Conservation (phyloP, 2,329 filamentous ascomycete species). For the Aaosphaeria pasadenensis region DNA sequence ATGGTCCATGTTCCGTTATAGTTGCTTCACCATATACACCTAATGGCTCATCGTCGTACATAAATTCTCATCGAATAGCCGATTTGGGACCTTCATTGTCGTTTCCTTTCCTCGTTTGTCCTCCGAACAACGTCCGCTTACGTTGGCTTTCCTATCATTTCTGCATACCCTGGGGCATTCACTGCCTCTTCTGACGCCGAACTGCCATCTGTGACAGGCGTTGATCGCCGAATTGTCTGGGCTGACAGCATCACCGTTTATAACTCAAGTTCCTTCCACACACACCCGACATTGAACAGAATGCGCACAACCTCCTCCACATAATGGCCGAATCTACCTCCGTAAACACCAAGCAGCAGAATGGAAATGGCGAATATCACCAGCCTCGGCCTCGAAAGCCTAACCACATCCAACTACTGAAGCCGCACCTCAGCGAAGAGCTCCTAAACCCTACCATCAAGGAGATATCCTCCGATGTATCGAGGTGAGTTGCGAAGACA, state of each 20-base stretch:
- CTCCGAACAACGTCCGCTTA: neutral
- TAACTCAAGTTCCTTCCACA: neutral
- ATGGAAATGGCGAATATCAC: constrained; percentile 24
- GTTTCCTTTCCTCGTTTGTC: neutral
- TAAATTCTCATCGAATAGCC: neutral
- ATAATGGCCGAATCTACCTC: constrained; percentile 34
- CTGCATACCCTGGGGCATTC: neutral
- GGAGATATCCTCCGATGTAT: constrained; percentile 27
- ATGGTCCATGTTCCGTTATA: too few species aligned
- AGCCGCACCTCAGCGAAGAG: constrained; percentile 33
- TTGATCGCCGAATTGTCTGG: constrained; percentile 10
- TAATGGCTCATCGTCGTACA: neutral
- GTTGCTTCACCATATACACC: too few species aligned
- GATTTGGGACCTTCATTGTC: neutral
- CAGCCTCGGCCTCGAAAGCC: constrained; percentile 37
- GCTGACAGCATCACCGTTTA: constrained; percentile 21
- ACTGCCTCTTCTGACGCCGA: constrained; percentile 4
- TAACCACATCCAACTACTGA: constrained; percentile 30
- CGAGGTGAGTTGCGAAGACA: constrained; percentile 57
- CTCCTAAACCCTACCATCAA: constrained; percentile 17
- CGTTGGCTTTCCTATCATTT: neutral
- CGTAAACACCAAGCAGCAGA: constrained; percentile 7
- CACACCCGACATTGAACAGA: constrained; percentile 3
- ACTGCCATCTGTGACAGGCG: too few species aligned
- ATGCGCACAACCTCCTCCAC: constrained; percentile 14